Evolutionary conservation across 2,329 filamentous ascomycete species (phyloP).

Genomic region (Colletotrichum sp.): DNA sequence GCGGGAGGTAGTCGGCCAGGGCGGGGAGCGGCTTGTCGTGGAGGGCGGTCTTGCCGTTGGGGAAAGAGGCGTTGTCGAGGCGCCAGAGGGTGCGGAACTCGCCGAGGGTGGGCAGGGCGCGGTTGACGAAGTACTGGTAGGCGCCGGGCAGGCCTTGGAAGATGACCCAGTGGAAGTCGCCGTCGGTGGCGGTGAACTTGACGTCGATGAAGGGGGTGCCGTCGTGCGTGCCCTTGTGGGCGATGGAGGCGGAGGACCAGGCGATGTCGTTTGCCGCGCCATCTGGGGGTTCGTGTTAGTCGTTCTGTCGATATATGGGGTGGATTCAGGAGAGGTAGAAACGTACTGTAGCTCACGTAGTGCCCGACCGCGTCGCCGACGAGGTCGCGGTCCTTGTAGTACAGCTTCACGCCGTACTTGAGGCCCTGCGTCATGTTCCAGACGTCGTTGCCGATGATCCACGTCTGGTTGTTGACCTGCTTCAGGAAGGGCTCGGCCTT

Average conservation of each 20-base stretch:
- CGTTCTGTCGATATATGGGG: not conserved
- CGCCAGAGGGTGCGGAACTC: constrained; percentile 56
- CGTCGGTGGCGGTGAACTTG: constrained; percentile 48
- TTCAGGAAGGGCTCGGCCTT: constrained; percentile 27
- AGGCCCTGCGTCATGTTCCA: constrained; percentile 32
- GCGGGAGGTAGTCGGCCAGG: constrained; percentile 43
- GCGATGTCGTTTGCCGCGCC: constrained; percentile 49
- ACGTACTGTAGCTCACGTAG: constrained; percentile 34
- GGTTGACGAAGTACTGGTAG: constrained; percentile 62
- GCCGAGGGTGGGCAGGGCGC: constrained; percentile 48
- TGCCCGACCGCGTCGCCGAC: constrained; percentile 33
- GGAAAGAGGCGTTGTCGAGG: constrained; percentile 52
- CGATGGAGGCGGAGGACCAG: constrained; percentile 51
- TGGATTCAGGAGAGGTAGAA: not conserved
- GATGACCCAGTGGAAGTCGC: constrained; percentile 58
- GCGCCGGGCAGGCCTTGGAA: constrained; percentile 52
- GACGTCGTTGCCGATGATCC: constrained; percentile 34
- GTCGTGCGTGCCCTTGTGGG: constrained; percentile 31
- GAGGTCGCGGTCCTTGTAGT: constrained; percentile 32
- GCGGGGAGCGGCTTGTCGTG: constrained; percentile 50
- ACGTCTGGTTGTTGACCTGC: constrained; percentile 29
- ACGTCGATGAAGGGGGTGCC: constrained; percentile 51
- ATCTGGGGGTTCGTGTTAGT: constrained; percentile 32
- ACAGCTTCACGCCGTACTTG: constrained; percentile 29
- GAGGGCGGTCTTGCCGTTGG: constrained; percentile 47